Evolutionary conservation across 2,329 filamentous ascomycete species (phyloP).

Genomic region (Alternaria ventricosa): DNA sequence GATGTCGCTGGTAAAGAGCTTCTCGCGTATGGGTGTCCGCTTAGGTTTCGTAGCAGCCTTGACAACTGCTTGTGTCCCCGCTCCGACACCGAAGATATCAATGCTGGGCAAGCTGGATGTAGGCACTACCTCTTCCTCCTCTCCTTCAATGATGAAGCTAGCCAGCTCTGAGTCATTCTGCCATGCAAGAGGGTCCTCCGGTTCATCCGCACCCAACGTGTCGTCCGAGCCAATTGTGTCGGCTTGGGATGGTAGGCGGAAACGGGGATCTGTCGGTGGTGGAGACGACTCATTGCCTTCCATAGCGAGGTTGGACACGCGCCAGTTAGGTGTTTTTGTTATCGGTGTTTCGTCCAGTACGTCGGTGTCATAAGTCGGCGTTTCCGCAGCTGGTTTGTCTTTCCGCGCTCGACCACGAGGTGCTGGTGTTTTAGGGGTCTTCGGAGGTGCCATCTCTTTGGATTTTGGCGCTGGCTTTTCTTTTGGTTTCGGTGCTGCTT

Average conservation of each 20-base stretch:
- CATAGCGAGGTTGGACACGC: conserved; percentile 36
- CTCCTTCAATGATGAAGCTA: conserved; percentile 55
- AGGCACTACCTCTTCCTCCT: conserved; percentile 42
- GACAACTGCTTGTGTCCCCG: conserved; percentile 44
- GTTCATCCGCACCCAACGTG: conserved; percentile 47
- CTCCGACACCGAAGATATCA: conserved; percentile 36
- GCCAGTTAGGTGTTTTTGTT: conserved; percentile 33
- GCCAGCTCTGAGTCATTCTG: conserved; percentile 54
- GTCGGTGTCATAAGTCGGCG: conserved; percentile 25
- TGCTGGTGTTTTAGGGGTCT: conserved; percentile 24
- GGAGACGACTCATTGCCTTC: conserved; percentile 47
- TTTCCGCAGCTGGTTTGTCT: conserved; percentile 15
- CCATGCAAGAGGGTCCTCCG: conserved; percentile 51
- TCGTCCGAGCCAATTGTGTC: conserved; percentile 54
- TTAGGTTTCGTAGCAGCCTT: conserved; percentile 28
- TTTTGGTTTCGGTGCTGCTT: conserved; percentile 14
- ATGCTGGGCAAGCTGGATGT: conserved; percentile 42
- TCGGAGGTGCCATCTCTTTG: conserved; percentile 16
- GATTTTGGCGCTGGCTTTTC: conserved; percentile 19
- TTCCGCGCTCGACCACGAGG: conserved; percentile 36
- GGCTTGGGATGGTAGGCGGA: conserved; percentile 46
- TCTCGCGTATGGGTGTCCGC: conserved; percentile 30
- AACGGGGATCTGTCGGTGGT: conserved; percentile 49
- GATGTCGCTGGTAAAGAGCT: conserved; percentile 45
- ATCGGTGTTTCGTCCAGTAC: conserved; percentile 17